phyloP scores from a whole-genome alignment of 768 basidiomycete species.

The Termitomyces sp. region DNA sequence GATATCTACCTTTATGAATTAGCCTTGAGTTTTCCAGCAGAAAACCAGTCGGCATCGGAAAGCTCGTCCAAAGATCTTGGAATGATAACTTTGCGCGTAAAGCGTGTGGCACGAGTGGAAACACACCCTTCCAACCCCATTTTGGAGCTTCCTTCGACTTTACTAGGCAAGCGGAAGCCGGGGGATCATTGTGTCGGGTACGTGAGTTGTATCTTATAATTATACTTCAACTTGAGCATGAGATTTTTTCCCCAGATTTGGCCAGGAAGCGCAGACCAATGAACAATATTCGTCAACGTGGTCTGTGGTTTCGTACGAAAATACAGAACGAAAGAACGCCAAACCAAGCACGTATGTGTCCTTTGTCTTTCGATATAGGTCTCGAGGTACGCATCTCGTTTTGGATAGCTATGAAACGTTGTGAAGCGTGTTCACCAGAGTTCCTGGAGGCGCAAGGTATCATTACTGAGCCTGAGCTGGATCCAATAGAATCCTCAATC shows the following conservation, averaged over 20 bases:
- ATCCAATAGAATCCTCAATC: slow-evolving; percentile 17
- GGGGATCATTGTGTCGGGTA: slow-evolving; percentile 50
- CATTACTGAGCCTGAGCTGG: slow-evolving; percentile 27
- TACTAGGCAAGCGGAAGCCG: slow-evolving; percentile 31
- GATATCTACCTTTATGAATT: neutral
- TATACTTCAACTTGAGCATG: slow-evolving; percentile 1
- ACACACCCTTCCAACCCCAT: slow-evolving; percentile 37
- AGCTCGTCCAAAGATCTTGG: slow-evolving; percentile 40
- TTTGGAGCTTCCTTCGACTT: slow-evolving; percentile 32
- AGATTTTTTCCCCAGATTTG: slow-evolving; percentile 35
- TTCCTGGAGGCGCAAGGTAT: slow-evolving; percentile 54
- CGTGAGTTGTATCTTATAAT: slow-evolving; percentile 6
- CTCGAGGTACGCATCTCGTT: slow-evolving; percentile 36
- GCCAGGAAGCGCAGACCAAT: slow-evolving; percentile 34
- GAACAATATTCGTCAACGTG: slow-evolving; percentile 50
- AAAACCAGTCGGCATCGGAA: slow-evolving; percentile 9
- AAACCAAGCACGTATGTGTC: slow-evolving; percentile 53
- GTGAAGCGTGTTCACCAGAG: slow-evolving; percentile 25
- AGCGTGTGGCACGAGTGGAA: slow-evolving; percentile 24
- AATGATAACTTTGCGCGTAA: slow-evolving; percentile 51
- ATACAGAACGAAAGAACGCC: slow-evolving; percentile 19
- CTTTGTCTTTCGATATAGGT: slow-evolving; percentile 65
- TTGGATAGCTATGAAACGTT: neutral
- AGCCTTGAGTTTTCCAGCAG: neutral
- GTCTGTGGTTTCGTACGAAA: slow-evolving; percentile 46